phyloP scores from a whole-genome alignment of 164 flowering plant genomes.

The Cinnamomum micranthum region DNA sequence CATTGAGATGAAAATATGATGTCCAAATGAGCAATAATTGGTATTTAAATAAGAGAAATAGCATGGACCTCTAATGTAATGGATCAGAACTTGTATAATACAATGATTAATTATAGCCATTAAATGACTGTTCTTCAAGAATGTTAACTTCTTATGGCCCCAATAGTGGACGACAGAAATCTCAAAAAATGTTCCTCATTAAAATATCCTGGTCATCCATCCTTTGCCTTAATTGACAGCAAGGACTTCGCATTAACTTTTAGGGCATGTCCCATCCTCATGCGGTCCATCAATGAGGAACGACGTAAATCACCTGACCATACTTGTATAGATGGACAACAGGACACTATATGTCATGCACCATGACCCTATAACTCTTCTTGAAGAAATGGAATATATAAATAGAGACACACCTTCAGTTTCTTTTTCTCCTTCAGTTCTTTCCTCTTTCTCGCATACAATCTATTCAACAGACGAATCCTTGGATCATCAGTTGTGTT shows the following conservation, averaged over 20 bases:
- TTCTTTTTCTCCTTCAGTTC: conserved; percentile 77
- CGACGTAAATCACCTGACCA: not conserved
- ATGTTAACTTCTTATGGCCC: not conserved
- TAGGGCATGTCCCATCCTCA: not conserved
- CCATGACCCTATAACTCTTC: not conserved
- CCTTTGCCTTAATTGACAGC: not conserved
- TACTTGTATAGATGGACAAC: not conserved
- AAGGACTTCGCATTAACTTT: not conserved
- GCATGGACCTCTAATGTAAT: not conserved
- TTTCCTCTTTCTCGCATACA: conserved; percentile 90
- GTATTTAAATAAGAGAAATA: not conserved
- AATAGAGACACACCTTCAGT: conserved; percentile 40
- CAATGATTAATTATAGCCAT: not conserved
- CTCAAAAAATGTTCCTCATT: not conserved
- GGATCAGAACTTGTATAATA: not conserved
- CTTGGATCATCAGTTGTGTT: conserved; percentile 88
- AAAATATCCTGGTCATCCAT: not conserved
- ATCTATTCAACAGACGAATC: conserved; percentile 76
- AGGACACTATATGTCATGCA: not conserved
- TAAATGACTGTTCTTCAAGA: not conserved
- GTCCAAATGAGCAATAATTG: not conserved
- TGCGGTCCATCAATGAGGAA: not conserved
- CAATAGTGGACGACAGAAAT: not conserved
- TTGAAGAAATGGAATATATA: no score
- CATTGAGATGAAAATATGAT: not conserved